Evolutionary conservation across 192 early-diverging fungal species (phyloP), one percentile per base, ranked within the genome.

Genomic region (Podila clonocystis): DNA sequence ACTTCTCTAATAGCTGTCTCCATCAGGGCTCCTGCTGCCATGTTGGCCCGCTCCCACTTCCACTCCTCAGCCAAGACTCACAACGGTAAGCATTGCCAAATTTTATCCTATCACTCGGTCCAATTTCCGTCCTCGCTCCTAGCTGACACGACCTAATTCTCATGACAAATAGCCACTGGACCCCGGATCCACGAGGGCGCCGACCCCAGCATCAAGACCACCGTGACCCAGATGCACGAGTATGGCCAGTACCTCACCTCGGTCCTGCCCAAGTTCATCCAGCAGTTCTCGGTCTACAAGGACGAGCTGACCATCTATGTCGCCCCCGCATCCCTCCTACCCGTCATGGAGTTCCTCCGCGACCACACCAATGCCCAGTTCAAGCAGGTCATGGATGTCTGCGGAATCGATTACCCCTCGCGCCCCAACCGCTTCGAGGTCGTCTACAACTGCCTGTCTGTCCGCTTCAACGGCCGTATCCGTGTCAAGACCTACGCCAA

Each of bases 241-340:
- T 99, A 91, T 83, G 96, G 96, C 60, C 89, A 95, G 74, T 98
- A 94, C 85, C 84, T 99, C 29, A 87, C 91, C 29, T 90, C 90
- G 41, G 88, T 91, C 72, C 82, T 99, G 69, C 98, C 98, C 33
- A 98, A 97, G 84, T 98, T 88, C 82, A 93, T 99, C 58, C 98
- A 99, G 82, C 98, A 97, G 86, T 94, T 94, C 82, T 95, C 95
- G 22, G 94, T 99, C 66, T 98, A 97, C 91, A 98, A 98, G 85
- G 95, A 99, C 69, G 98, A 99, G 82, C 88, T 99, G 57, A 95
- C 94, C n/a, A 84, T 99, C 66, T 95, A 96, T 84, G 90, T 96
- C 64, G 95, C 96, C 31, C 97, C 98, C 13, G 86, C 88, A 5
- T 92, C 89, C 8, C 66, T 99, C 26, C 59, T 87, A 24, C 94